Evolutionary conservation across 2,329 filamentous ascomycete genomes (phyloP), one percentile per base, ranked within the genome.

Genomic region (Cytospora mali): DNA sequence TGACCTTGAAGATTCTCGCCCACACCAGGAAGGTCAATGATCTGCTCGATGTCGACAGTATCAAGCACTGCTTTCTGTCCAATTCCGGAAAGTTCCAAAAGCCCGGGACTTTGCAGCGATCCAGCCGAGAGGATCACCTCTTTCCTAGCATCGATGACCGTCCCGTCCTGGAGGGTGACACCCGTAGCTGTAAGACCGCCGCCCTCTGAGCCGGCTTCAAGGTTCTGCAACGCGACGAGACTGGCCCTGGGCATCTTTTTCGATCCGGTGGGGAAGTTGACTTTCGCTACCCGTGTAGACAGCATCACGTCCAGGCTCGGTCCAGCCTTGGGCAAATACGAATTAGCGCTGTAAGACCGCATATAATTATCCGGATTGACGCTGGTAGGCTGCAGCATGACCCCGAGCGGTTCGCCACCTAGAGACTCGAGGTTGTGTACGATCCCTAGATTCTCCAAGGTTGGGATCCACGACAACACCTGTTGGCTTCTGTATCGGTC

Each of bases 1-100:
- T 82, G 78, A 66, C 82, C 80, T 66, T 82, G 80, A 54, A 82
- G 78, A 61, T 81, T 79, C 58, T 79, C 74, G 9, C 81, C 81
- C 3, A 84, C 80, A 3, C 78, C 77, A 2, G 77, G 75, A 18
- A 81, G 73, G 56, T 81, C 74, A 31, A 80, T 71, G 5, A 77
- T 61, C 2, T 72, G 71, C 11, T 75, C 70, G 21, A 84, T 77
- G 1, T 75, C 77, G 5, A 75, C 75, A 13, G 72, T 70, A 14
- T 75, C 66, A 2, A 85, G 76, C 11, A 84, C 70, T 18, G 74
- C 70, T 9, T 72, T 72, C 13, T 77, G 74, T 16, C 76, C 76
- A 25, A 78, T 69, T 1, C 76, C 76, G 35, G 74, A 76, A 7
- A 71, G 70, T 63, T 76, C 71, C 18, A 77, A 65, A 1, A 77